Conservation (phyloP, 2,329 filamentous ascomycete species). For the Raffaelea arxii region DNA sequence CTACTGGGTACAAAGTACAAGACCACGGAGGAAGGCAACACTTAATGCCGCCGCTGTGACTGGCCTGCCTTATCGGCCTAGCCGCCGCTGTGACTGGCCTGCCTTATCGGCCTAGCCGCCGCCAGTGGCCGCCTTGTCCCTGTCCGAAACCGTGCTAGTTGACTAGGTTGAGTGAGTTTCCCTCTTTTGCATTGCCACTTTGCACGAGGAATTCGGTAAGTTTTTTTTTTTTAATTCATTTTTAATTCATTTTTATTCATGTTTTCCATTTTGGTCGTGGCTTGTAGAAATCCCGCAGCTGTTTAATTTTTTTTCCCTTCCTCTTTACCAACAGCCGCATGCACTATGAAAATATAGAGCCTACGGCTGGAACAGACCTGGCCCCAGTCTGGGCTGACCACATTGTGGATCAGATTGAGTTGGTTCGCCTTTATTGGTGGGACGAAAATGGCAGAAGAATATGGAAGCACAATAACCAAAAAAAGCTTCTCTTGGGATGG, state of each 20-base stretch:
- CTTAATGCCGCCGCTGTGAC: background rate
- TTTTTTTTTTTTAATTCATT: too few species aligned
- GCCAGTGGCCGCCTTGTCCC: too few species aligned
- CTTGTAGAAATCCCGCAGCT: background rate
- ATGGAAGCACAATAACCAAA: too few species aligned
- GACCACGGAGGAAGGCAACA: too few species aligned
- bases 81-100: background rate
- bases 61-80: background rate
- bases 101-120: background rate
- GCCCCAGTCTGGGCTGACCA: too few species aligned
- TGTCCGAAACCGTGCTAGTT: background rate
- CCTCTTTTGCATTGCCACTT: background rate
- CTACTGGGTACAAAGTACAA: too few species aligned
- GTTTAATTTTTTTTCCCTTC: background rate
- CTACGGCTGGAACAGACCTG: too few species aligned
- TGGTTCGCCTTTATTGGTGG: too few species aligned
- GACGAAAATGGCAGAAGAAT: too few species aligned
- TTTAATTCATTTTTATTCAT: background rate
- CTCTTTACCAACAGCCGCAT: background rate
- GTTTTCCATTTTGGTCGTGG: background rate
- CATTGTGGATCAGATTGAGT: too few species aligned
- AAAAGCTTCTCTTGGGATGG: too few species aligned
- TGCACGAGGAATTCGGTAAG: background rate
- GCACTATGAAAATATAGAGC: too few species aligned
- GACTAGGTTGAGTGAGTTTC: background rate